phyloP scores from a whole-genome alignment of 768 basidiomycete species.

The Boletus patriciae region DNA sequence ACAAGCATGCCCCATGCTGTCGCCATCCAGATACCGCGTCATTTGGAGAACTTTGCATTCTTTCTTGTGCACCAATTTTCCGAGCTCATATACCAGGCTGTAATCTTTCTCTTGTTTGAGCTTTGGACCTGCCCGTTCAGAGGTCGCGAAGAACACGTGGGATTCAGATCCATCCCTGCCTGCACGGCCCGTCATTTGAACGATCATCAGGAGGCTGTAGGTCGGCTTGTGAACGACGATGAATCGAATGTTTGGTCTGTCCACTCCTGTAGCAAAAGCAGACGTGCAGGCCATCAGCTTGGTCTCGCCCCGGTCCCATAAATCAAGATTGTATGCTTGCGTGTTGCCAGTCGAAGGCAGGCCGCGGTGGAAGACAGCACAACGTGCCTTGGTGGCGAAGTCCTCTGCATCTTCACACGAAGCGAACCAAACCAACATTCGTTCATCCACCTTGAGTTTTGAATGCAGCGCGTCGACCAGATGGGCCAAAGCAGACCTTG shows the following conservation, averaged over 20 bases:
- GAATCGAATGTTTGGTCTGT: slow-evolving; percentile 1
- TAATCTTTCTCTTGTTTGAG: neutral
- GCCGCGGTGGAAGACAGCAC: slow-evolving; percentile 4
- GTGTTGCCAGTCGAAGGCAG: neutral
- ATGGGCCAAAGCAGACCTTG: neutral
- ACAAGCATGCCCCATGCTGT: neutral
- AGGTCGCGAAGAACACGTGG: slow-evolving; percentile 3
- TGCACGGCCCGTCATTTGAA: slow-evolving; percentile 9
- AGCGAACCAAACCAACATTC: slow-evolving; percentile 2
- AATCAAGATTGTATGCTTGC: neutral
- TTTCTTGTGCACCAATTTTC: neutral
- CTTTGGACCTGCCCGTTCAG: neutral
- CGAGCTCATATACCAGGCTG: neutral
- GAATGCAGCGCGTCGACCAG: neutral
- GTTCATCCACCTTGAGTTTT: neutral
- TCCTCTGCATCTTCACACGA: neutral
- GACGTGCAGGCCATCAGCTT: slow-evolving; percentile 10
- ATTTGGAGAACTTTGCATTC: neutral
- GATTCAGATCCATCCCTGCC: slow-evolving; percentile 7
- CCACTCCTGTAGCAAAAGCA: slow-evolving; percentile 5
- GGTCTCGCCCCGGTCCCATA: neutral
- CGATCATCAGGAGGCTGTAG: neutral
- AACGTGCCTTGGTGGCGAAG: neutral
- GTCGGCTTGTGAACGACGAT: neutral
- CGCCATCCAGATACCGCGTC: neutral